Evolutionary conservation across 352 stramenopile genomes (phyloP), one percentile per base, ranked within the genome.

Genomic region (Phytophthora pini): DNA sequence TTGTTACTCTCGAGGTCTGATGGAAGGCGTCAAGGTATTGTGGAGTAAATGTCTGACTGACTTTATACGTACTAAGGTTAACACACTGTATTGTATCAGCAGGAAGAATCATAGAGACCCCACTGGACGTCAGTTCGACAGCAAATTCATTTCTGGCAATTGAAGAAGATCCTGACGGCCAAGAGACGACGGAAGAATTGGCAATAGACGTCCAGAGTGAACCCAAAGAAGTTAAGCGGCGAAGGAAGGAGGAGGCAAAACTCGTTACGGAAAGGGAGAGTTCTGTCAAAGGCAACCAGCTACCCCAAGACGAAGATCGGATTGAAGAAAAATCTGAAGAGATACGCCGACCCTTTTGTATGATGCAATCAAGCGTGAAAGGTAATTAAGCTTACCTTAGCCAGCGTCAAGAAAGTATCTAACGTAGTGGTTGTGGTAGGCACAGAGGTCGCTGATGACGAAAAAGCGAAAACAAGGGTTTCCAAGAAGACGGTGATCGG

Each of bases 351-450:
- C 29, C 27, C 38, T 58, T 58, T 54, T 65, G 38, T 41, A 40
- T 69, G 31, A 69, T 69, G 61, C 46, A 47, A 43, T 38, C 53
- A 54, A 53, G 39, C 24, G 52, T 54, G 43, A 39, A 59, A 63
- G 61, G 61, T 69, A 65, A 58, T 22, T 34, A 39, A 38, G 49
- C n/a, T 72, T 56, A 24, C 40, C 5, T 24, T 5, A 39, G 1
- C 9, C 8, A 36, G 8, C 31, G 29, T 27, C 24, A 43, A 17
- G 22, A 15, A 4, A 29, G 36, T 22, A 2, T 29, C 13, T 51
- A 6, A 59, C 52, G 2, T 39, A 38, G 5, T 32, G 57, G 1
- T 40, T 48, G 32, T 48, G 12, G 10, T 17, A 64, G 45, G 41
- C 26, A 17, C 24, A 36, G 55, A 58, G 40, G 11, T 38, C 40